A percentile compares a stretch with the other conserved stretches of the same genome.
phyloP scores from a whole-genome alignment of 2,329 filamentous ascomycete genomes.

The Exophiala calicioides region DNA sequence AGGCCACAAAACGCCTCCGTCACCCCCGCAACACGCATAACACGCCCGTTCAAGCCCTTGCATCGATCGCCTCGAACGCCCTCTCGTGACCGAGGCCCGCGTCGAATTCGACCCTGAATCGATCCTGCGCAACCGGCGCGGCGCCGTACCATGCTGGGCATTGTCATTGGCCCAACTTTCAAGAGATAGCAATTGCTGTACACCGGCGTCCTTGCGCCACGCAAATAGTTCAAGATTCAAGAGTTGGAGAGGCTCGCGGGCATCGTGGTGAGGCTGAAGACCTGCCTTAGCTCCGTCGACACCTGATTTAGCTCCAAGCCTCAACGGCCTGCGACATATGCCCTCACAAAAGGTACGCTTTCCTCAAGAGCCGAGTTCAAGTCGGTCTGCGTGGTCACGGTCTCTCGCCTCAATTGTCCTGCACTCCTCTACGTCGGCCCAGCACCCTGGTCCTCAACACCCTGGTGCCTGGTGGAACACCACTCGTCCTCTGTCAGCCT shows the following conservation, averaged over 20 bases:
- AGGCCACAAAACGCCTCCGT: too few relatives aligned
- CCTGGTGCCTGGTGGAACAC: too few relatives aligned
- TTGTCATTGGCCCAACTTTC: slow-evolving; percentile 1
- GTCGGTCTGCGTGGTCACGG: not conserved
- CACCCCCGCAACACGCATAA: too few relatives aligned
- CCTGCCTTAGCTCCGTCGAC: not conserved
- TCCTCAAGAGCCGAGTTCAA: not conserved
- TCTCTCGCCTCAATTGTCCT: not conserved
- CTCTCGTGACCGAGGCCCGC: not conserved
- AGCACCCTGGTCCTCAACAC: too few relatives aligned
- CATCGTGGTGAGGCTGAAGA: slow-evolving; percentile 8
- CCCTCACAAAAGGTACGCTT: slow-evolving; percentile 13
- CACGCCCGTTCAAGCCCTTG: too few relatives aligned
- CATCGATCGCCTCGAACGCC: not conserved
- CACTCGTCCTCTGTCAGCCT: too few relatives aligned
- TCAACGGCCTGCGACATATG: slow-evolving; percentile 11
- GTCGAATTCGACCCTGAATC: slow-evolving; percentile 1
- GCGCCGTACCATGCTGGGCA: slow-evolving; percentile 21
- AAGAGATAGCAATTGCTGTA: slow-evolving; percentile 18
- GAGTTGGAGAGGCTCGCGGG: not conserved
- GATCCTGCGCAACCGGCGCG: slow-evolving; percentile 1
- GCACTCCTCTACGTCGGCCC: not conserved
- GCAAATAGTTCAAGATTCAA: not conserved
- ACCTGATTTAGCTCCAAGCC: slow-evolving; percentile 3
- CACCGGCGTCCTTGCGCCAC: not conserved